Base-by-base conservation (phyloP, 352 stramenopile species). In the Pythium rhizo-oryzae region DNA sequence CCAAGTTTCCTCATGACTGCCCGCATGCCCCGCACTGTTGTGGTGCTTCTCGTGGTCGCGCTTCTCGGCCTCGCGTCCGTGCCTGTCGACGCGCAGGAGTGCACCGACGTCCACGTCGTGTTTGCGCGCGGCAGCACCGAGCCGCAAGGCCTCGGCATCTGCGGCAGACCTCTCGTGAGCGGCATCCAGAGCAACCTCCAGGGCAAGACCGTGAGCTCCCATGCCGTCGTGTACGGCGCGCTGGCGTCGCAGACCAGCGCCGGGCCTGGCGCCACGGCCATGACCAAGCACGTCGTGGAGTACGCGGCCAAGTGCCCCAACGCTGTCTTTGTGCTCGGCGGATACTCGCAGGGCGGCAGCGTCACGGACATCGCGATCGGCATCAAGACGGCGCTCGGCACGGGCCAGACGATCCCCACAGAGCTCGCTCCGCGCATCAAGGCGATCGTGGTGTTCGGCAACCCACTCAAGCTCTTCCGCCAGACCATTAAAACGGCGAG, bases 81-180 rank as follows among this genome's bases (percentile, higher is more conserved):
- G 0, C 25, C 8, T 2, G 60, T 46, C 41, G 46, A 67, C 54
- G 46, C 49, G 7, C 59, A 65, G 49, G 35, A 7, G 7, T 63
- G 59, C 30, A 37, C 47, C 46, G 47, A 57, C 46, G 59, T 65
- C 25, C 59, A 65, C 59, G 5, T 57, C 44, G 46, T 80, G 23
- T 82, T 78, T 21, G 69, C 70, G 23, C 67, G 76, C 28, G 76
- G 76, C 15, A 82, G 59, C 15, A 57, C 52, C 13, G 67, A 82
- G 53, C 62, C 71, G 41, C 44, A 56, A 11, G 73, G 73, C 21
- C 54, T 77, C 23, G 73, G 73, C 5, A 67, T 68, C 15, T 69
- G 59, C 18, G 69, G 73, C 7, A 59, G 21, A 11, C 69, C 73
- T 2, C 55, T 79, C 16, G 59, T 75, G 15, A 72, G 55, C 15